These are phyloP conservation scores for Yarrowia galli DNA, from an alignment of 1,139 yeast genomes.

Conservation along the genomic window DNA sequence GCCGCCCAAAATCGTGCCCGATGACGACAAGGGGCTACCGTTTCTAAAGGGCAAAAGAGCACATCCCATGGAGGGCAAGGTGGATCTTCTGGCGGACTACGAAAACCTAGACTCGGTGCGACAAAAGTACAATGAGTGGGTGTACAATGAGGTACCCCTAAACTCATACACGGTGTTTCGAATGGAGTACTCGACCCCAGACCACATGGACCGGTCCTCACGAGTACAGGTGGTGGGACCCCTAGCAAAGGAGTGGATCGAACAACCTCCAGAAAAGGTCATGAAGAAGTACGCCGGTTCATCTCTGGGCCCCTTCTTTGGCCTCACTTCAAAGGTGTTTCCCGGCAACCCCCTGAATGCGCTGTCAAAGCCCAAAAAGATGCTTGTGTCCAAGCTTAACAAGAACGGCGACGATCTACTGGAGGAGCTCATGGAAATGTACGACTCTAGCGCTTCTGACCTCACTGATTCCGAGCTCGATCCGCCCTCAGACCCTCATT, in stretches of 20 bases:
- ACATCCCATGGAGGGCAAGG: constrained; percentile 17
- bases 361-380: constrained; percentile 20
- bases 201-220: constrained; percentile 60
- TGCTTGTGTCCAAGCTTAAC: constrained; percentile 21
- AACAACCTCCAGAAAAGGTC: constrained; percentile 40
- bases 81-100: constrained; percentile 29
- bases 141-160: constrained; percentile 46
- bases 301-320: constrained; percentile 15
- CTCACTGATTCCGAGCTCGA: constrained; percentile 17
- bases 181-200: constrained; percentile 61
- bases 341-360: constrained; percentile 18
- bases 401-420: constrained; percentile 13
- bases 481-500: not conserved
- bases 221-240: constrained; percentile 66
- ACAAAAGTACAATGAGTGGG: constrained; percentile 28
- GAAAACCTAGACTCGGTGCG: constrained; percentile 21
- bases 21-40: constrained; percentile 16
- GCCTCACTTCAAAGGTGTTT: constrained; percentile 7
- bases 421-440: constrained; percentile 34
- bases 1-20: constrained; percentile 4
- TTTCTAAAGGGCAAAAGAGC: constrained; percentile 21
- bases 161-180: constrained; percentile 71
- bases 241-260: constrained; percentile 69
- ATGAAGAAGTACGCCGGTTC: constrained; percentile 10
- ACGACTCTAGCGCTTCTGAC: constrained; percentile 21